phyloP scores from a whole-genome alignment of 2,329 filamentous ascomycete species.

The Fusarium tuaranense region DNA sequence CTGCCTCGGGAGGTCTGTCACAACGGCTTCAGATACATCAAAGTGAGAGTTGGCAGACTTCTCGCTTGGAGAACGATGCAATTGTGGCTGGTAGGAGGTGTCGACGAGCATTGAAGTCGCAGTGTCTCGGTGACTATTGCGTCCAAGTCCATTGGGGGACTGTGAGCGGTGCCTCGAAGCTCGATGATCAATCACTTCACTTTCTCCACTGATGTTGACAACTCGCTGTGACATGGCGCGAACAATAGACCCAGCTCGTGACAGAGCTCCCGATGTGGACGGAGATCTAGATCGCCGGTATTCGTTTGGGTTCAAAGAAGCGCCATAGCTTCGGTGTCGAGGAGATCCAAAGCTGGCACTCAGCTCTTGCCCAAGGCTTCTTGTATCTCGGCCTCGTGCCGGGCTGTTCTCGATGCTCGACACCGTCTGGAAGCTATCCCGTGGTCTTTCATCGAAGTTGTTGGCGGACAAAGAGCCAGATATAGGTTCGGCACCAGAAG shows the following conservation, averaged over 20 bases:
- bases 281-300: conserved; percentile 70
- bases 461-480: conserved; percentile 60
- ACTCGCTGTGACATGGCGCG: conserved; percentile 95
- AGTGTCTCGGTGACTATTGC: conserved; percentile 41
- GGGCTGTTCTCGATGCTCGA: conserved; percentile 68
- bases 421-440: conserved; percentile 69
- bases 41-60: conserved; percentile 52
- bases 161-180: conserved; percentile 71
- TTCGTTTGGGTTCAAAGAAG: conserved; percentile 64
- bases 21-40: conserved; percentile 29
- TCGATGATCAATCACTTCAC: conserved; percentile 81
- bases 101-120: conserved; percentile 55
- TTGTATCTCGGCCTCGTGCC: conserved; percentile 64
- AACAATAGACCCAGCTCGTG: conserved; percentile 79
- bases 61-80: conserved; percentile 58
- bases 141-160: conserved; percentile 61
- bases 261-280: conserved; percentile 73
- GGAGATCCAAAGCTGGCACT: conserved; percentile 68
- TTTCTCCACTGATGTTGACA: conserved; percentile 96
- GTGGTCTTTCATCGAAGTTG: conserved; percentile 54
- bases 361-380: conserved; percentile 61
- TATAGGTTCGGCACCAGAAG: conserved; percentile 66
- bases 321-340: conserved; percentile 68
- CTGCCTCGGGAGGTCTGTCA: too few species aligned
- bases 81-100: conserved; percentile 65